These are phyloP conservation scores for Emericellopsis cladophorae DNA, from an alignment of 2,329 filamentous ascomycete species.

Conservation along the genomic window DNA sequence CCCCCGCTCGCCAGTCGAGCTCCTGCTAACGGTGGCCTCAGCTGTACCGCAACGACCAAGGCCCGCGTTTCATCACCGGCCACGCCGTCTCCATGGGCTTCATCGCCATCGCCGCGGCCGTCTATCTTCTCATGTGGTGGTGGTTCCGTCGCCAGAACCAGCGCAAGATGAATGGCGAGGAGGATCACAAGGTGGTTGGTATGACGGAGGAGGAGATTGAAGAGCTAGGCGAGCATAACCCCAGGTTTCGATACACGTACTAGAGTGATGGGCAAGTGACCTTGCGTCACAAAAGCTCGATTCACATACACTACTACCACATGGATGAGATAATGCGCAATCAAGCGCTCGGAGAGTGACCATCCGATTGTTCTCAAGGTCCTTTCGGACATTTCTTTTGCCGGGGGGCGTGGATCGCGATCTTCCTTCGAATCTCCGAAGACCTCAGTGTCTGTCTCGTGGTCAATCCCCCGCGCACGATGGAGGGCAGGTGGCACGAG, in stretches of 20 bases:
- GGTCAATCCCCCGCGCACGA: too few relatives aligned
- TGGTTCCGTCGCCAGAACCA: slow-evolving; percentile 21
- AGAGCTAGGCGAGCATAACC: slow-evolving; percentile 17
- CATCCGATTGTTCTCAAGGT: too few relatives aligned
- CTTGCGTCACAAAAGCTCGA: too few relatives aligned
- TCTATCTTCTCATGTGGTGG: slow-evolving; percentile 24
- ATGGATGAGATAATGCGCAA: too few relatives aligned
- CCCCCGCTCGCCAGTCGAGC: background rate
- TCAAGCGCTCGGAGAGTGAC: too few relatives aligned
- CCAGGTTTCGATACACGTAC: slow-evolving; percentile 15
- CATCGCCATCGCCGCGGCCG: slow-evolving; percentile 27
- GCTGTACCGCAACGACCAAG: slow-evolving; percentile 18
- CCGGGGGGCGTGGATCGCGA: too few relatives aligned
- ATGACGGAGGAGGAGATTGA: slow-evolving; percentile 15
- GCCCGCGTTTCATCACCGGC: slow-evolving; percentile 31
- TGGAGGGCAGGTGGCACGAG: too few relatives aligned
- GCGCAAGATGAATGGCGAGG: slow-evolving; percentile 12
- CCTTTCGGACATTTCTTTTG: too few relatives aligned
- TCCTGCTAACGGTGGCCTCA: slow-evolving; percentile 5
- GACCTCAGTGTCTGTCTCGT: too few relatives aligned
- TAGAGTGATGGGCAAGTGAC: slow-evolving; percentile 1
- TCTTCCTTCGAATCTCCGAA: too few relatives aligned
- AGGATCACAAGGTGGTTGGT: slow-evolving; percentile 13
- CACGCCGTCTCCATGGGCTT: slow-evolving; percentile 35
- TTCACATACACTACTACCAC: too few relatives aligned